These are phyloP conservation scores for Delphinella strobiligena DNA, from an alignment of 2,329 filamentous ascomycete genomes.

Conservation along the genomic window DNA sequence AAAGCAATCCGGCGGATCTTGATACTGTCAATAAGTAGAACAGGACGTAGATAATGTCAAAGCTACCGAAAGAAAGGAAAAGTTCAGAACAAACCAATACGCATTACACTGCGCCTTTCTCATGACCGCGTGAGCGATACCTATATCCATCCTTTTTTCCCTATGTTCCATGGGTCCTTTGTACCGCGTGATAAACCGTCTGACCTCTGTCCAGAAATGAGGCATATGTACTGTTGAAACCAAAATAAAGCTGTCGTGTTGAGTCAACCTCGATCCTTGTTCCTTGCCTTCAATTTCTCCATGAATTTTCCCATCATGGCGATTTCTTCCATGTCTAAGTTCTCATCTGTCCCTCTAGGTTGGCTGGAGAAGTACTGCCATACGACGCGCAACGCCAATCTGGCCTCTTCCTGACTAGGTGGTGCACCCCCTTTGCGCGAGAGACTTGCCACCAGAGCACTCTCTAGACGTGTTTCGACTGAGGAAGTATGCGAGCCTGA, in stretches of 20 bases:
- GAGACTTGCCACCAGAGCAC: not conserved
- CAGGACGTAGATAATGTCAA: too few relatives aligned
- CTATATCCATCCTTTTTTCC: not conserved
- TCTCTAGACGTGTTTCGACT: not conserved
- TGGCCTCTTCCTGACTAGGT: slow-evolving; percentile 74
- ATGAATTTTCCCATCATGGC: slow-evolving; percentile 68
- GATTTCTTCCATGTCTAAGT: slow-evolving; percentile 68
- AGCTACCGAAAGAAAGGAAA: not conserved
- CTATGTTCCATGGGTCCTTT: not conserved
- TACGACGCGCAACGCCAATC: slow-evolving; percentile 68
- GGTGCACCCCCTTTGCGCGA: too few relatives aligned
- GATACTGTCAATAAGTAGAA: not conserved
- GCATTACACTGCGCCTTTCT: not conserved
- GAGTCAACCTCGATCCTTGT: not conserved
- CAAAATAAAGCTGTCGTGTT: too few relatives aligned
- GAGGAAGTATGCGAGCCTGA: not conserved
- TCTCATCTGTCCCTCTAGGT: slow-evolving; percentile 37
- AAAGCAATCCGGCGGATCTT: not conserved
- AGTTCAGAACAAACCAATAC: not conserved
- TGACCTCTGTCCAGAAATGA: too few relatives aligned
- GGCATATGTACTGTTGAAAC: too few relatives aligned
- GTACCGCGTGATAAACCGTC: not conserved
- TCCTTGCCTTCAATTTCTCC: slow-evolving; percentile 61
- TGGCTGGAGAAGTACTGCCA: slow-evolving; percentile 69
- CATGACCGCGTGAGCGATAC: not conserved